Conservation (phyloP, 2,329 filamentous ascomycete species). For the Trichoderma hamatum region DNA sequence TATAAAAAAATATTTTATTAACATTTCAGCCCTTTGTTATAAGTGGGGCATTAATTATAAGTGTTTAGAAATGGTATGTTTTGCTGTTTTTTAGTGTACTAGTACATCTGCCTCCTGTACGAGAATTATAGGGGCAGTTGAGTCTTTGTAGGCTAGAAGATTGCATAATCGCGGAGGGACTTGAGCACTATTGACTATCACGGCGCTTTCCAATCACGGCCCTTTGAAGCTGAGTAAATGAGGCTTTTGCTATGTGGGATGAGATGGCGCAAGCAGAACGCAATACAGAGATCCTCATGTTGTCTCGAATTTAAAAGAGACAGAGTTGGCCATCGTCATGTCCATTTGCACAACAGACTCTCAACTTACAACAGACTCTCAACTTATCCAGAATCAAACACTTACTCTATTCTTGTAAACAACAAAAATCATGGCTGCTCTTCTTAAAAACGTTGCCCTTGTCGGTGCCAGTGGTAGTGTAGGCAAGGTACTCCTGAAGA, state of each 20-base stretch:
- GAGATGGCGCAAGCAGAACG: background rate
- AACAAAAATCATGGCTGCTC: conserved; percentile 34
- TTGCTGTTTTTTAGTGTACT: too few species aligned
- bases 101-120: too few species aligned
- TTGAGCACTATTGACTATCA: background rate
- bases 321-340: background rate
- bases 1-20: too few species aligned
- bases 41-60: too few species aligned
- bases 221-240: background rate
- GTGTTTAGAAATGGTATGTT: too few species aligned
- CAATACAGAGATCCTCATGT: background rate
- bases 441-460: conserved; percentile 44
- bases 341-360: background rate
- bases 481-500: conserved; percentile 39
- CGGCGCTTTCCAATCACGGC: background rate
- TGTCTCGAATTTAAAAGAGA: background rate
- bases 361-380: background rate
- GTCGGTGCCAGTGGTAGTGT: conserved; percentile 44
- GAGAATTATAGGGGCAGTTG: background rate
- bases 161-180: conserved; percentile 5
- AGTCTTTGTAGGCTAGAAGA: background rate
- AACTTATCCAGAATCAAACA: background rate
- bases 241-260: background rate
- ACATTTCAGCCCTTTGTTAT: too few species aligned
- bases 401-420: background rate